phyloP scores from a whole-genome alignment of 352 stramenopile genomes.

The Blastocystis hominis region DNA sequence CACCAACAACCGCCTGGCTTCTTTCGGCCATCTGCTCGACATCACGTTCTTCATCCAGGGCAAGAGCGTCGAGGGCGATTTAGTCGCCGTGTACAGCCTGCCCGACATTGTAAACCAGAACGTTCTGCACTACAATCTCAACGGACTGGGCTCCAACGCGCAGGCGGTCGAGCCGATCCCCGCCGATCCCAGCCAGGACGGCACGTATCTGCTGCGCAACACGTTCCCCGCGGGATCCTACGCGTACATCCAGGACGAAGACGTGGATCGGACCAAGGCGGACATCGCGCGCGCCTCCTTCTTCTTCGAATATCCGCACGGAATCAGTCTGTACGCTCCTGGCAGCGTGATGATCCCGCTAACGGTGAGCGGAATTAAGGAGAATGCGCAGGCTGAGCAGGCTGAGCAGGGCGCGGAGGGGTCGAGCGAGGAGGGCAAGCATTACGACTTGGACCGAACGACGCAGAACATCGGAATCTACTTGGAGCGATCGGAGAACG shows the following conservation, averaged over 20 bases:
- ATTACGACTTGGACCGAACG: background rate
- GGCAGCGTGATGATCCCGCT: slow-evolving; percentile 7
- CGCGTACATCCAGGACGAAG: slow-evolving; percentile 40
- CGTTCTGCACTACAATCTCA: background rate
- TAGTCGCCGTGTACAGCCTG: background rate
- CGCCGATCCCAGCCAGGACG: background rate
- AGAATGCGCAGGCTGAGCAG: background rate
- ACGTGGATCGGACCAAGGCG: background rate
- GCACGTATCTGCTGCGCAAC: background rate
- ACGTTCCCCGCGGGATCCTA: background rate
- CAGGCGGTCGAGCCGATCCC: background rate
- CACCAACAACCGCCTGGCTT: background rate
- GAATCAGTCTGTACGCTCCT: background rate
- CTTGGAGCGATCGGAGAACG: background rate
- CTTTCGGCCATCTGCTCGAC: slow-evolving; percentile 1
- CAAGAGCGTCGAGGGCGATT: background rate
- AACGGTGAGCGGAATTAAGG: background rate
- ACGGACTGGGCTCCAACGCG: background rate
- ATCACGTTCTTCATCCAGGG: background rate
- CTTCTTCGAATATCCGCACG: background rate
- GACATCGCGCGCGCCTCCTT: background rate
- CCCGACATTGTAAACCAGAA: background rate
- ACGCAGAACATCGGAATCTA: background rate
- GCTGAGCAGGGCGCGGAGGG: background rate
- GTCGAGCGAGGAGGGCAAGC: background rate